Conservation (phyloP, 2,329 filamentous ascomycete genomes). For the Penicillium sp. region DNA sequence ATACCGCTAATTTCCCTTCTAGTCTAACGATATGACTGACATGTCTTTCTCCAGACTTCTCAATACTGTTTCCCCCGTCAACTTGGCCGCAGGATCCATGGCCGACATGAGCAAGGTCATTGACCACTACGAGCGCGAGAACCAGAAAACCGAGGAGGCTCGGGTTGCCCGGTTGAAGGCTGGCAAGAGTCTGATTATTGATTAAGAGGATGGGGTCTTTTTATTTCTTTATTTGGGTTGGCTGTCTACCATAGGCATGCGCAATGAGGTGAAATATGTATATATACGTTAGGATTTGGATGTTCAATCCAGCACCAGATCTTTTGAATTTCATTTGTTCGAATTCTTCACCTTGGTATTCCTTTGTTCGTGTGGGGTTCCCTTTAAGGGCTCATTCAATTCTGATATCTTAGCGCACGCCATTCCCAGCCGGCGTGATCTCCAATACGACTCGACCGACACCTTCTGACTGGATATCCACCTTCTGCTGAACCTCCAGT, state of each 20-base stretch:
- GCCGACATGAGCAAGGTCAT: conserved; percentile 64
- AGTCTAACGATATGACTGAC: conserved; percentile 8
- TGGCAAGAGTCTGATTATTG: conserved; percentile 50
- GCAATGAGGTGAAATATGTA: conserved; percentile 35
- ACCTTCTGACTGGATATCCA: conserved; percentile 47
- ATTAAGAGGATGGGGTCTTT: conserved; percentile 36
- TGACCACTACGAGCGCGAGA: conserved; percentile 65
- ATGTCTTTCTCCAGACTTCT: conserved; percentile 54
- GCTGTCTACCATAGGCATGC: conserved; percentile 29
- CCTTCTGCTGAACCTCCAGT: conserved; percentile 35
- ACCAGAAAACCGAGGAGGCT: conserved; percentile 60
- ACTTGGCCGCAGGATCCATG: conserved; percentile 64
- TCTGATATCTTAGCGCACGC: not conserved
- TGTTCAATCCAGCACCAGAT: conserved; percentile 32
- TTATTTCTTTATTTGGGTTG: conserved; percentile 21
- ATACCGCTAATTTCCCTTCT: not conserved
- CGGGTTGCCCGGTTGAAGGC: conserved; percentile 54
- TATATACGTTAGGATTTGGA: conserved; percentile 38
- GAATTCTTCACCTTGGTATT: conserved; percentile 1
- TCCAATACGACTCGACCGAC: conserved; percentile 51
- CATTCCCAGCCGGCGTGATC: conserved; percentile 25
- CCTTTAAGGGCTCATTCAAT: not conserved
- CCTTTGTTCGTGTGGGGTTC: not conserved
- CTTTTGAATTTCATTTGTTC: conserved; percentile 31
- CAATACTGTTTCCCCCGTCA: conserved; percentile 65